Percentiles rank a stretch among this genome's conserved stretches.
Conservation (phyloP, 768 basidiomycete genomes). For the Tulasnella sp. region DNA sequence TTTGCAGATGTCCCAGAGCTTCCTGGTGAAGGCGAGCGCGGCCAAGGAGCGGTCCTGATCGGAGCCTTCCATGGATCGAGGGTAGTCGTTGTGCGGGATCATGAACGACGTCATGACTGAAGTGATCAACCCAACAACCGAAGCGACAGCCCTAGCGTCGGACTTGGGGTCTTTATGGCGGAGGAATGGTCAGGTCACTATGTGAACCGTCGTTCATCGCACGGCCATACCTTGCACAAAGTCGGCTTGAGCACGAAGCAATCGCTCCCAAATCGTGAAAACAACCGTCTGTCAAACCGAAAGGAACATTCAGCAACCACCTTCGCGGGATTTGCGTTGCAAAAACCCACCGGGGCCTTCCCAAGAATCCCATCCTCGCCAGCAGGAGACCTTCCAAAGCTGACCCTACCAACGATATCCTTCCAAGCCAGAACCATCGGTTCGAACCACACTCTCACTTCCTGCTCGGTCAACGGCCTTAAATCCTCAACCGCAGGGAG, state of each 20-base stretch:
- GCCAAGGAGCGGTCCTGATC: neutral
- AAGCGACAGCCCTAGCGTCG: neutral
- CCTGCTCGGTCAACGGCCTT: neutral
- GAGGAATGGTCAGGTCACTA: neutral
- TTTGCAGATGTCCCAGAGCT: slow-evolving; percentile 1
- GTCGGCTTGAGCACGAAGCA: slow-evolving; percentile 1
- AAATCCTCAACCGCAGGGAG: neutral
- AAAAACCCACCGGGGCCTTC: neutral
- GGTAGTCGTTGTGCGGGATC: neutral
- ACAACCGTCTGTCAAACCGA: neutral
- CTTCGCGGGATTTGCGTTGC: neutral
- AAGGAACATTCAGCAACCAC: neutral
- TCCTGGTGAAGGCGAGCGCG: neutral
- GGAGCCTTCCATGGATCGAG: neutral
- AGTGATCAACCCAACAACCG: neutral
- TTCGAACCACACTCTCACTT: neutral
- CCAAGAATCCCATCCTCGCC: neutral
- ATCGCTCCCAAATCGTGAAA: neutral
- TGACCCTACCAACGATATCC: neutral
- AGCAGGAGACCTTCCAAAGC: neutral
- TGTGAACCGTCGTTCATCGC: too few relatives aligned
- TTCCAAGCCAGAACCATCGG: slow-evolving; percentile 1
- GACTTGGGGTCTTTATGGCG: neutral
- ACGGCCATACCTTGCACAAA: neutral
- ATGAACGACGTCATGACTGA: neutral